Evolutionary conservation across 257 asterid species (phyloP), one percentile per base, ranked within the genome.

Genomic region (Ophiorrhiza pumila): DNA sequence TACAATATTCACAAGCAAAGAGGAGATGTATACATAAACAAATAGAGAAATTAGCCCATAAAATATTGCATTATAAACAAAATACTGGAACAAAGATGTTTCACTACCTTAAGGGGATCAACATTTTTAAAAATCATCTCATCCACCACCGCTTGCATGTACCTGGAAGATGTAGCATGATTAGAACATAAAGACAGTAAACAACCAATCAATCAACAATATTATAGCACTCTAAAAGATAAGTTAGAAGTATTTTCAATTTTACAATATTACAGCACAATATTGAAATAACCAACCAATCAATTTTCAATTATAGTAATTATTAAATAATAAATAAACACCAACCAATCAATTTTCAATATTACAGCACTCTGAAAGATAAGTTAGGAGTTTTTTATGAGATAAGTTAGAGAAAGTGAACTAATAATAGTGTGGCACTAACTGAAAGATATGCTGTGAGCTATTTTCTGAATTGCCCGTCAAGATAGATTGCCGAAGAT

Each of bases 131-230:
- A 82, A 76, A 95, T 76, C 67, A 95, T 85, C 78, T 95, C 99
- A 83, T 90, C 89, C 53, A 86, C 90, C 78, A 90, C 96, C 66
- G 97, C 99, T 86, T 95, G 99, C 93, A 95, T 95, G 89, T 90
- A 92, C 88, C 99, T 94, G 77, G 37, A 7, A 32, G 6, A 68
- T 27, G 60, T 35, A 22, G 25, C 13, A 4, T 7, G 20, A 18
- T 37, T 56, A 66, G 17, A 43, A 47, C n/a, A 56, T 45, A 14
- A 7, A 64, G 47, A 63, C 29, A 46, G 43, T 32, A 43, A 18
- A 43, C 29, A 46, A 67, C 62, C 66, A 71, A 25, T 17, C 0
- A 34, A 42, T 29, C 13, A 67, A 58, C 69, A 23, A 56, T 29
- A 32, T 41, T 14, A 43, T 20, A 31, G 15, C 8, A 58, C 22